phyloP scores from a whole-genome alignment of 371 early-diverging fungal species.

The Zychaea mexicana region DNA sequence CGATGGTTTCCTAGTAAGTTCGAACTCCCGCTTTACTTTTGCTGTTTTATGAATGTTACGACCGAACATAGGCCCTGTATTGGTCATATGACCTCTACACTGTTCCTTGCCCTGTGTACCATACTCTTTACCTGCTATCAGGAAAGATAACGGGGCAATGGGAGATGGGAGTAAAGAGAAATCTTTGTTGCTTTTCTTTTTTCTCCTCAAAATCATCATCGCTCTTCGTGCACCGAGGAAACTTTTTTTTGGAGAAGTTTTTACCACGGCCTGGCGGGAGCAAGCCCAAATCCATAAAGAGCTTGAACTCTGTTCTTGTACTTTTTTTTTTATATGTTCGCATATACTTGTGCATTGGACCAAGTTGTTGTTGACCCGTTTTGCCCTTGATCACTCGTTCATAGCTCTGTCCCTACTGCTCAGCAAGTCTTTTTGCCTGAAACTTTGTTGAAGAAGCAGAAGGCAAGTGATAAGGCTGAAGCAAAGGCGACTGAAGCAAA shows the following conservation, averaged over 20 bases:
- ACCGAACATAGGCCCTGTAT: not conserved
- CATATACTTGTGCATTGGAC: not conserved
- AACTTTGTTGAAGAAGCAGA: conserved; percentile 93
- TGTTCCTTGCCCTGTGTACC: not conserved
- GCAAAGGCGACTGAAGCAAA: conserved; percentile 61
- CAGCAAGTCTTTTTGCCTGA: conserved; percentile 79
- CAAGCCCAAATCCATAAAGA: too few relatives aligned
- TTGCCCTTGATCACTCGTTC: not conserved
- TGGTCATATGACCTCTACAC: not conserved
- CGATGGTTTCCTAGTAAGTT: conserved; percentile 7
- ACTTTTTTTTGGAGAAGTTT: not conserved
- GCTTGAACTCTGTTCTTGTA: not conserved
- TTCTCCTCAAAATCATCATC: conserved; percentile 4
- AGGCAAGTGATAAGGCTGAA: conserved; percentile 78
- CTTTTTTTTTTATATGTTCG: not conserved
- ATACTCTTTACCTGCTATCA: not conserved
- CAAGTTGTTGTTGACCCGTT: not conserved
- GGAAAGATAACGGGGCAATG: not conserved
- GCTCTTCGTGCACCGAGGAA: not conserved
- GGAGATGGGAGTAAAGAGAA: conserved; percentile 7
- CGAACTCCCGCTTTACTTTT: not conserved
- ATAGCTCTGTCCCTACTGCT: conserved; percentile 48
- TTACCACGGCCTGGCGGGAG: not conserved
- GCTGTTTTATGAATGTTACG: too few relatives aligned
- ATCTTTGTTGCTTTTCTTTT: not conserved